Evolutionary conservation across 139 green algal species (phyloP).

Genomic region (Astrephomene gubernaculifera): DNA sequence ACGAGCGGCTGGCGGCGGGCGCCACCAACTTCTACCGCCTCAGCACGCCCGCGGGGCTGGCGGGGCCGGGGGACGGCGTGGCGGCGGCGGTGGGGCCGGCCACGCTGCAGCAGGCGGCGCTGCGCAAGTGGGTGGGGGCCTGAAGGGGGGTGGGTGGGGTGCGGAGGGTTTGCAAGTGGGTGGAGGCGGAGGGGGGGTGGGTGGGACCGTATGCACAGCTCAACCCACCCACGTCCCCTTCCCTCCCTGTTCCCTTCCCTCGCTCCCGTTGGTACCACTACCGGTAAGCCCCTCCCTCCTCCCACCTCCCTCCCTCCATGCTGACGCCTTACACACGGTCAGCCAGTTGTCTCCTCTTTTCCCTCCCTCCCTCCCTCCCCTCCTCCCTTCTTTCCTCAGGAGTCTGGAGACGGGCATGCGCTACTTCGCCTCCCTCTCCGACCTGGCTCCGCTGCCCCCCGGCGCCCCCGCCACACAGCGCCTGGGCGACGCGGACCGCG

Average conservation of each 20-base stretch:
- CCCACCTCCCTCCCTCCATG: too few relatives aligned
- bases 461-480: not conserved
- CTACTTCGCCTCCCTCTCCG: constrained; percentile 29
- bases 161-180: not conserved
- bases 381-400: not conserved
- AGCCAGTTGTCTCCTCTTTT: too few relatives aligned
- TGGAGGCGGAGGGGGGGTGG: not conserved
- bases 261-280: too few relatives aligned
- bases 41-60: constrained; percentile 24
- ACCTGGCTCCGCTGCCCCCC: constrained; percentile 29
- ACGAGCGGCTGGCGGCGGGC: constrained; percentile 50
- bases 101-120: constrained; percentile 49
- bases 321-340: too few relatives aligned
- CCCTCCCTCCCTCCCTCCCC: not conserved
- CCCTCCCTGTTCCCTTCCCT: too few relatives aligned
- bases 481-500: constrained; percentile 20
- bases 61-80: constrained; percentile 2
- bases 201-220: too few relatives aligned
- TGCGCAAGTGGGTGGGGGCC: constrained; percentile 46
- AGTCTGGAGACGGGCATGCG: constrained; percentile 45
- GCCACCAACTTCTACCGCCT: constrained; percentile 55
- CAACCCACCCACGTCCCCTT: too few relatives aligned
- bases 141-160: not conserved
- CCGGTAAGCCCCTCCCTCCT: too few relatives aligned
- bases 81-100: constrained; percentile 46